phyloP scores from a whole-genome alignment of 768 basidiomycete genomes.

The Tulasnella calospora region DNA sequence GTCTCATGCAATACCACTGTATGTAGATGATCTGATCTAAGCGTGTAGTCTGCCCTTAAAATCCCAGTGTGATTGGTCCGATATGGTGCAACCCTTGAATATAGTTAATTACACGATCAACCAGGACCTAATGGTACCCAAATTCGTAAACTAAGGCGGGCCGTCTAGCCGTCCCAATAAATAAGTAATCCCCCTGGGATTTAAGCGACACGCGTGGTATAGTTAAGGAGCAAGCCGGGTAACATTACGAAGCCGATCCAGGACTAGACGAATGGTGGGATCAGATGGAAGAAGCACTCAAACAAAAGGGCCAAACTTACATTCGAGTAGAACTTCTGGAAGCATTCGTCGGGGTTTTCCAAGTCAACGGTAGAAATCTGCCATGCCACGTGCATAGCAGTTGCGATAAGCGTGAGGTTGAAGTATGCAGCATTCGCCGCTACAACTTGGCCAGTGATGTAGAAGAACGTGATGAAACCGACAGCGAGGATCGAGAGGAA shows the following conservation, averaged over 20 bases:
- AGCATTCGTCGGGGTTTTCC: conserved; percentile 16
- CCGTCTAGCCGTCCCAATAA: neutral
- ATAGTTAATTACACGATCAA: neutral
- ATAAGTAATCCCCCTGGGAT: neutral
- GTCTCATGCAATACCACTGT: neutral
- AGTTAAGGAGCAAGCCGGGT: conserved; percentile 17
- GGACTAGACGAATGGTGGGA: neutral
- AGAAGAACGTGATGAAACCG: conserved; percentile 18
- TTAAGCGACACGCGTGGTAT: neutral
- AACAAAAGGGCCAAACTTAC: neutral
- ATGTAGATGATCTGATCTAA: neutral
- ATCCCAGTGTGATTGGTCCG: neutral
- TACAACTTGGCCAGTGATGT: conserved; percentile 3
- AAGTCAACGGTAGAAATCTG: conserved; percentile 11
- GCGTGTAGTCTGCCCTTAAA: neutral
- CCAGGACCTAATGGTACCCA: neutral
- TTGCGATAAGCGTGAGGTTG: conserved; percentile 14
- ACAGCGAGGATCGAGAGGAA: conserved; percentile 11
- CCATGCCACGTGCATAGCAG: conserved; percentile 19
- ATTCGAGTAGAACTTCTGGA: conserved; percentile 21
- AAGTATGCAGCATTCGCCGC: neutral
- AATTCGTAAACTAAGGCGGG: neutral
- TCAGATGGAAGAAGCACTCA: neutral
- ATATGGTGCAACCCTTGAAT: neutral
- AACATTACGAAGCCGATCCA: conserved; percentile 21